Evolutionary conservation across 176 grass and related monocot genomes (phyloP), one percentile per base, ranked within the genome.

Genomic region (Raddia distichophylla): DNA sequence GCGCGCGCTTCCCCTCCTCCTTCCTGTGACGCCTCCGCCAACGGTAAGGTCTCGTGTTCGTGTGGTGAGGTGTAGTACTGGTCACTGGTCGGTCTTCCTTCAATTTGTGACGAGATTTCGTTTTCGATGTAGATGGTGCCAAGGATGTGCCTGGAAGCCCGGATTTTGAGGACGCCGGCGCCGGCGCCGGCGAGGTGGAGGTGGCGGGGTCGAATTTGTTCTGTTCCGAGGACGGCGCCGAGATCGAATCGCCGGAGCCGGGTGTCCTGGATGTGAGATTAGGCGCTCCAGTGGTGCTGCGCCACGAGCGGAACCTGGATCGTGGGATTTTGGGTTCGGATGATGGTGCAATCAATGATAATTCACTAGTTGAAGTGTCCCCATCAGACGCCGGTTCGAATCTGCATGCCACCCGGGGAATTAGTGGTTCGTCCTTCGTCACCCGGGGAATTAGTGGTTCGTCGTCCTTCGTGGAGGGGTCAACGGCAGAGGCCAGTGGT

Each of bases 321-420:
- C n/a, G 44, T 67, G 56, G 34, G 46, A 59, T 11, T 49, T 16
- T 51, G 4, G 47, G 71, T 16, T 56, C 82, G 15, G 87, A 64
- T 70, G 71, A 49, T 66, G 77, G 27, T n/a, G 77, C 83, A 42
- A 37, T 40, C 35, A 67, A 67, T 63, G 67, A 20, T 57, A 77
- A 74, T 80, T 82, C 57, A 79, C 59, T 67, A 35, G 70, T 82
- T 77, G 57, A 81, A 80, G n/a, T 8, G 88, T 83, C 89, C 27
- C 75, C 82, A 5, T 91, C 92, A 60, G 78, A 22, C 8, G 55
- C 45, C 55, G 82, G 59, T 86, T 80, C 80, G 0, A 84, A 66
- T 73, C 45, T 82, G 67, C 77, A 90, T 57, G 35, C 47, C 35
- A 18, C 55, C 16, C 37, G 37, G 18, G 15, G 32, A 33, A 85